Evolutionary conservation across 1,284 basidiomycete species (phyloP), one percentile per base, ranked within the genome.

Genomic region (Irpex rosettiformis): DNA sequence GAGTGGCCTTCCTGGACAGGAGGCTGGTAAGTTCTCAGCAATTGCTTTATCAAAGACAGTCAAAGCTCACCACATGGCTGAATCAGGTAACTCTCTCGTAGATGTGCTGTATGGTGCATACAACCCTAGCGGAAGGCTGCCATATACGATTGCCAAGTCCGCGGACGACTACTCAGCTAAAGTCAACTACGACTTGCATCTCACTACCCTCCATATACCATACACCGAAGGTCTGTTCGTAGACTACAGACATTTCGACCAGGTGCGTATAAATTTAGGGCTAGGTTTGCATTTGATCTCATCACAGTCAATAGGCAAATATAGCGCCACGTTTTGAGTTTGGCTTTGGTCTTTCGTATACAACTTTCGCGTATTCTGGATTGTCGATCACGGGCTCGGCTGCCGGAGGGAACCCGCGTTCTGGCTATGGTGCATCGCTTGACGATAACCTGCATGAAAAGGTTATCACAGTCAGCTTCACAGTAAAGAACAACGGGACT

Each of bases 1-100:
- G 80, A 79, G 81, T 57, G 81, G 84, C n/a, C 67, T 86, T 21
- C 84, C 86, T n/a, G 89, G 89, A 24, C 87, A 90, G 73, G 88
- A 91, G 75, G 83, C 85, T 21, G 89, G 77, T 76, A 28, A 43
- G 70, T 61, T 11, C 22, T 5, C 13, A 13, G 0, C 18, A 3
- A 18, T 37, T 28, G 27, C 51, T 21, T 28, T 7, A 8, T 27
- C 18, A 25, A 6, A 25, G 27, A 8, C 51, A 7, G 7, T 52
- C 8, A 6, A 21, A 28, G 22, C n/a, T 43, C 18, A 25, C 51
- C 45, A 27, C 51, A 45, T 53, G n/a, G n/a, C n/a, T n/a, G n/a
- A n/a, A n/a, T n/a, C 3, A 85, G 77, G 85, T 3, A 87, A 88
- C 65, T 72, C 79, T 3, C 71, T 90, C 7, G 79, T 82, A 3